A percentile compares a stretch with the other conserved stretches of the same genome.
Evolutionary conservation across 805 yeast genomes (phyloP).

Genomic region (Nakazawaea ambrosiae): DNA sequence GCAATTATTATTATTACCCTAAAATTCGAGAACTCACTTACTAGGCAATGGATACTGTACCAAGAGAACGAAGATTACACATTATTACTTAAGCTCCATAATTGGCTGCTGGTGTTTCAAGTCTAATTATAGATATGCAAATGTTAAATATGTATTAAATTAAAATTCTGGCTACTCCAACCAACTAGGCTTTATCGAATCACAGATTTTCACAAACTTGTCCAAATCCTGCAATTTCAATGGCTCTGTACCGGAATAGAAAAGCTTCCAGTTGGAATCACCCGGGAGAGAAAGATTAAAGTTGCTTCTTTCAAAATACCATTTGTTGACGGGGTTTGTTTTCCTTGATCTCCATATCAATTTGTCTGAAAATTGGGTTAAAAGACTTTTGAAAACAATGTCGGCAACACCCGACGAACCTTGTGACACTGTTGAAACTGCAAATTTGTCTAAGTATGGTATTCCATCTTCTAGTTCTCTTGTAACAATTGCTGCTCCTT

Average conservation of each 20-base stretch:
- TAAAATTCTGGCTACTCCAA: no score
- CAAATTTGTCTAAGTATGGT: constrained; percentile 82
- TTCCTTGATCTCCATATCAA: constrained; percentile 86
- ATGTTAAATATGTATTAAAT: no score
- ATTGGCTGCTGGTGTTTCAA: no score
- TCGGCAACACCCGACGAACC: constrained; percentile 95
- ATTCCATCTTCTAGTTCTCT: constrained; percentile 44
- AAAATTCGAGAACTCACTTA: no score
- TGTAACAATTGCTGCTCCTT: constrained; percentile 90
- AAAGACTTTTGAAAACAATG: constrained; percentile 77
- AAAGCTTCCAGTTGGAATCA: constrained; percentile 30
- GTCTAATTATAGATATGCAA: no score
- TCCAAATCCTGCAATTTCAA: constrained; percentile 28
- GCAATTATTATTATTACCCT: no score
- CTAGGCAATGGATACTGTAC: no score
- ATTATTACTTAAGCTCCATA: no score
- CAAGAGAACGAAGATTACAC: no score
- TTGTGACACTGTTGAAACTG: constrained; percentile 75
- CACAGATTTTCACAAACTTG: constrained; percentile 48
- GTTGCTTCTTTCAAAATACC: constrained; percentile 90
- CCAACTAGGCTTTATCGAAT: constrained; percentile 51
- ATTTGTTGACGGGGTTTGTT: constrained; percentile 87
- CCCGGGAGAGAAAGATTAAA: constrained; percentile 52
- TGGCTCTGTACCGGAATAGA: constrained; percentile 31
- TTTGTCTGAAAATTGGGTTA: constrained; percentile 60